Percentiles rank a stretch among this genome's conserved stretches.
Evolutionary conservation across 148 eudicot genomes (phyloP).

Genomic region (Fagopyrum tataricum): DNA sequence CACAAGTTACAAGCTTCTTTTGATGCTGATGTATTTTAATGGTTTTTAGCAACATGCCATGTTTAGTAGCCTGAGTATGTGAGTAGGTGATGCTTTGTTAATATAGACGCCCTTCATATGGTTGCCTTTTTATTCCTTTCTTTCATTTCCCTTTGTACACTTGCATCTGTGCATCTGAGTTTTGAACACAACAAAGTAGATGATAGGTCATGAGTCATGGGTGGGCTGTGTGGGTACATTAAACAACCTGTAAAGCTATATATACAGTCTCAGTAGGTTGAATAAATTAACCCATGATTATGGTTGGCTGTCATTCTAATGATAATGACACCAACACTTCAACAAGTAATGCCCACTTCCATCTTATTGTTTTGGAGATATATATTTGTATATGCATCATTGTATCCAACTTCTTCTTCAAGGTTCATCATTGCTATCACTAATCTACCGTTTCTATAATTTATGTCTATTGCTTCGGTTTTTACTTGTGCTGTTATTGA

Average conservation of each 20-base stretch:
- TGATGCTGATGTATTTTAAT: background rate
- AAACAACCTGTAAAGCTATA: constrained; percentile 4
- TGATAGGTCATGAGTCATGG: background rate
- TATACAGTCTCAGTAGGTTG: background rate
- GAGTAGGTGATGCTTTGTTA: background rate
- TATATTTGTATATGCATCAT: constrained; percentile 17
- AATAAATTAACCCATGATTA: background rate
- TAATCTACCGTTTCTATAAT: background rate
- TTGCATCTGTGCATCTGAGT: constrained; percentile 7
- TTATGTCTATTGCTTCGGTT: background rate
- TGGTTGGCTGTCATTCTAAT: constrained; percentile 4
- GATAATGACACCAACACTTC: constrained; percentile 1
- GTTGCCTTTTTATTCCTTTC: background rate
- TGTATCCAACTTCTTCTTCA: constrained; percentile 12
- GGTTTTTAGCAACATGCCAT: background rate
- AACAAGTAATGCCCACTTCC: background rate
- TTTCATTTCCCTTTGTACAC: constrained; percentile 1
- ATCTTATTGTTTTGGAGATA: constrained; percentile 5
- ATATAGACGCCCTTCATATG: background rate
- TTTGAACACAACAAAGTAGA: constrained; percentile 8
- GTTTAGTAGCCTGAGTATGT: background rate
- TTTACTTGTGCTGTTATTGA: background rate
- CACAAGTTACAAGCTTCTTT: constrained; percentile 1
- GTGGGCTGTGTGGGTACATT: constrained; percentile 8
- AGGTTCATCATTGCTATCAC: constrained; percentile 6